Evolutionary conservation across 768 basidiomycete species (phyloP).

Genomic region (Agaricus subrufescens): DNA sequence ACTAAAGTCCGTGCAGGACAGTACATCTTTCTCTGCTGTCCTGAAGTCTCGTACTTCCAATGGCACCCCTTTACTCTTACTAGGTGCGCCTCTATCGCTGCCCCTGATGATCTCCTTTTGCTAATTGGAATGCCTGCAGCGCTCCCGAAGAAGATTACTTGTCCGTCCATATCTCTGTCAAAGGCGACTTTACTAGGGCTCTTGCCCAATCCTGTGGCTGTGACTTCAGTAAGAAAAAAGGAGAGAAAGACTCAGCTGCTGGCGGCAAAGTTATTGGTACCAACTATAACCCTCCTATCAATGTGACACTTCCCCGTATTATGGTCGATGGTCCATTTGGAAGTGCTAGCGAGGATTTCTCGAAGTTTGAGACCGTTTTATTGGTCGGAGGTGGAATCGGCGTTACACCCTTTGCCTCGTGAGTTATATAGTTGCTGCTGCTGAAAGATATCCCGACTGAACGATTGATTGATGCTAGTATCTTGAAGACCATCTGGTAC

Average conservation of each 20-base stretch:
- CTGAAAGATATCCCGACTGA: background rate
- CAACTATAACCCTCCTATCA: slow-evolving; percentile 52
- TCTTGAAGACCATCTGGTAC: slow-evolving; percentile 92
- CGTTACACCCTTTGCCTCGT: slow-evolving; percentile 95
- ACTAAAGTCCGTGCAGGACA: slow-evolving; percentile 80
- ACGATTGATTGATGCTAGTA: slow-evolving; percentile 34
- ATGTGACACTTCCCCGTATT: slow-evolving; percentile 77
- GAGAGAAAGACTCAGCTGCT: slow-evolving; percentile 34
- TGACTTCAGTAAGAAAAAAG: slow-evolving; percentile 58
- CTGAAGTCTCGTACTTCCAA: slow-evolving; percentile 91
- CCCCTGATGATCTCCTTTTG: background rate
- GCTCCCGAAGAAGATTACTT: slow-evolving; percentile 96
- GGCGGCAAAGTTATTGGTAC: slow-evolving; percentile 63
- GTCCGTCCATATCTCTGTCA: slow-evolving; percentile 88
- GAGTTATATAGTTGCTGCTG: slow-evolving; percentile 26
- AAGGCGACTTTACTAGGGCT: slow-evolving; percentile 87
- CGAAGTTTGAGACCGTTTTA: slow-evolving; percentile 84
- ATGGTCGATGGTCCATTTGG: slow-evolving; percentile 98
- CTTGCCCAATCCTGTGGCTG: slow-evolving; percentile 82
- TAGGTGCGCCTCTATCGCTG: slow-evolving; percentile 37
- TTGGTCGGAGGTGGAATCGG: slow-evolving; percentile 95
- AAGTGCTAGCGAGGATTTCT: slow-evolving; percentile 85
- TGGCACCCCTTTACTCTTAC: slow-evolving; percentile 98
- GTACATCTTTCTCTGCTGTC: slow-evolving; percentile 90
- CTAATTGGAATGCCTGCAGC: slow-evolving; percentile 27